These are phyloP conservation scores for Saccharomyces mikatae DNA, from an alignment of 805 yeast species.

Conservation along the genomic window DNA sequence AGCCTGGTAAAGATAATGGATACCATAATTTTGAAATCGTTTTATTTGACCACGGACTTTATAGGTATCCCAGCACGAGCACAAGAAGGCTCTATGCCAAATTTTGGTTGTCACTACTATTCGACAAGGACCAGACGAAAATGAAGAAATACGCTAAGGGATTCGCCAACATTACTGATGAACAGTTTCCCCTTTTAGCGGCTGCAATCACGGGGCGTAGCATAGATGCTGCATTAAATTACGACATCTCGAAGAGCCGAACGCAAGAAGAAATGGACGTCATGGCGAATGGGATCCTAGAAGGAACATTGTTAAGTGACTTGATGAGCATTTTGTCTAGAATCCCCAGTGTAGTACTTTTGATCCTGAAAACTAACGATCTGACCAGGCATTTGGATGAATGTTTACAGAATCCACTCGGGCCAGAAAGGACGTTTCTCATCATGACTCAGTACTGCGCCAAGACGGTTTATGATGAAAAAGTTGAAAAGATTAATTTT, in stretches of 20 bases:
- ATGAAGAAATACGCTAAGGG: slow-evolving; percentile 70
- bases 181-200: slow-evolving; percentile 75
- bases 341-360: slow-evolving; percentile 77
- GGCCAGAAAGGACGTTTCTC: slow-evolving; percentile 78
- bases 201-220: slow-evolving; percentile 95
- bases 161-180: slow-evolving; percentile 71
- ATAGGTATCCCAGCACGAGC: slow-evolving; percentile 70
- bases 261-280: slow-evolving; percentile 52
- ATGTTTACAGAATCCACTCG: slow-evolving; percentile 68
- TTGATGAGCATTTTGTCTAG: slow-evolving; percentile 70
- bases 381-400: slow-evolving; percentile 86
- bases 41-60: slow-evolving; percentile 90
- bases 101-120: slow-evolving; percentile 81
- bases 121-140: slow-evolving; percentile 50
- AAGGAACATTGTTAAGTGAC: slow-evolving; percentile 57
- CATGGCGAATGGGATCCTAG: slow-evolving; percentile 59
- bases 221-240: slow-evolving; percentile 61
- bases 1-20: slow-evolving; percentile 9
- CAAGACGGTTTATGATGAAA: slow-evolving; percentile 63
- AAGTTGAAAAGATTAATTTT: slow-evolving; percentile 33
- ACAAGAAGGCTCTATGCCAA: slow-evolving; percentile 78
- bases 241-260: slow-evolving; percentile 50
- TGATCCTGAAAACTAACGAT: slow-evolving; percentile 90
- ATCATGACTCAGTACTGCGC: slow-evolving; percentile 91
- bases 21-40: slow-evolving; percentile 81